Base-by-base conservation (phyloP, 495 filamentous ascomycete species). In the Sabuloglossum arenarium region DNA sequence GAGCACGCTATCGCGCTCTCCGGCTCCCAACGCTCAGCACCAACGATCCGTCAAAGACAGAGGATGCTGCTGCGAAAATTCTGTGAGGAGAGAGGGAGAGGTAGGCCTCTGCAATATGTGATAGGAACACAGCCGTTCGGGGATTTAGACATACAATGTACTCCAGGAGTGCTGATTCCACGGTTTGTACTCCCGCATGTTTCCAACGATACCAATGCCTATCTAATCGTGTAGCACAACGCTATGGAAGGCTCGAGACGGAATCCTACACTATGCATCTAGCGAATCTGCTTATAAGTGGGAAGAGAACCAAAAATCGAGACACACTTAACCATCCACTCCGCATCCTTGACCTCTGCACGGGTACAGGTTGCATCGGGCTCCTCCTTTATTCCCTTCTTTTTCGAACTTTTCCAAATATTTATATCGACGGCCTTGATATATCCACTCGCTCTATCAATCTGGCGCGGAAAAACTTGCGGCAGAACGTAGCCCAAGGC, bases 91-190 rank as follows among this genome's bases (percentile, higher is more conserved):
- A 74, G 91, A 39, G 73, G 77, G 1, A 66, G 59, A 28, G 88
- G 88, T 0, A 68, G 75, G 37, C 91, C 91, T 0, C 69, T 98
- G 6, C 91, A 97, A 63, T 98, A 96, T 63, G 76, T 96, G 11
- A 71, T 98, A 3, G 88, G 88, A 0, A 79, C 79, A 16, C 89
- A 97, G 63, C 89, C 85, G 12, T 96, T 98, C 64, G 89, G 88
- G 0, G 70, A 80, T 1, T 66, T 95, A 12, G 81, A 89, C 42
- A 85, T 98, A n/a, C 67, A 73, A 39, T 94, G 87, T 60, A 67
- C 69, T 34, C 75, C 70, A 14, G 85, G 84, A 0, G 88, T 95
- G 0, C 66, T 98, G 46, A 94, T 98, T 59, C 90, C 90, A 29
- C 74, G 89, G 79, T 88, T 32, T 10, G 47, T 61, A 57, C 34